Evolutionary conservation across 106 monocot genomes (phyloP).

Genomic region (Dioscorea alata): DNA sequence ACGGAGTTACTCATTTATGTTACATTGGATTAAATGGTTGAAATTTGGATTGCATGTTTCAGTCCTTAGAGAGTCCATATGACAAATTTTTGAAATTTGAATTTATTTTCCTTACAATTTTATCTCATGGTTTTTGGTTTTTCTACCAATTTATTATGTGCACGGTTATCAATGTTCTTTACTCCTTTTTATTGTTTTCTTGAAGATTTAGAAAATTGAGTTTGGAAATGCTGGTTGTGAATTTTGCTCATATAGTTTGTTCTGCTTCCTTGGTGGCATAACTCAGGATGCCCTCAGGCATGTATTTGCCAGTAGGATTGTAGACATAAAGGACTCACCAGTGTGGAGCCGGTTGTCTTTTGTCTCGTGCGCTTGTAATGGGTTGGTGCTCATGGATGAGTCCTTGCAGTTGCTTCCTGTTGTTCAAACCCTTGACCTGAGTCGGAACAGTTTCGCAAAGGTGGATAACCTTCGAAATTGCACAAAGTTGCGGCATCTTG

Average conservation of each 20-base stretch:
- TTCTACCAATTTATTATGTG: too few species aligned
- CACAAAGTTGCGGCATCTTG: conserved; percentile 57
- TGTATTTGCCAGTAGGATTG: conserved; percentile 89
- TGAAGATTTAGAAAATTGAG: too few species aligned
- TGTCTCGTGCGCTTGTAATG: conserved; percentile 88
- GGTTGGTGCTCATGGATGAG: conserved; percentile 90
- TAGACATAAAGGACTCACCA: conserved; percentile 81
- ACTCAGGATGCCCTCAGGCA: conserved; percentile 87
- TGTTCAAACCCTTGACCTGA: conserved; percentile 83
- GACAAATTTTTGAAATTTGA: too few species aligned
- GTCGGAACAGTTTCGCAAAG: conserved; percentile 85
- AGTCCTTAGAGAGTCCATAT: too few species aligned
- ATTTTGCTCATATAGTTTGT: background rate
- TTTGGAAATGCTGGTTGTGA: too few species aligned
- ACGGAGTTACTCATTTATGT: too few species aligned
- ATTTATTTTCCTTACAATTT: too few species aligned
- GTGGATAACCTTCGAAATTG: conserved; percentile 69
- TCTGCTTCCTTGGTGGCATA: background rate
- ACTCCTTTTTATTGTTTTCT: too few species aligned
- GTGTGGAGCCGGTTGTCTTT: conserved; percentile 60
- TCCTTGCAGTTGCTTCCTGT: conserved; percentile 83
- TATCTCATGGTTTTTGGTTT: too few species aligned
- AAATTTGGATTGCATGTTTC: too few species aligned
- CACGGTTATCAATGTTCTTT: too few species aligned
- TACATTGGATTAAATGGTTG: too few species aligned